Conservation (phyloP, 1,284 basidiomycete species). For the Ustilago trichophora region DNA sequence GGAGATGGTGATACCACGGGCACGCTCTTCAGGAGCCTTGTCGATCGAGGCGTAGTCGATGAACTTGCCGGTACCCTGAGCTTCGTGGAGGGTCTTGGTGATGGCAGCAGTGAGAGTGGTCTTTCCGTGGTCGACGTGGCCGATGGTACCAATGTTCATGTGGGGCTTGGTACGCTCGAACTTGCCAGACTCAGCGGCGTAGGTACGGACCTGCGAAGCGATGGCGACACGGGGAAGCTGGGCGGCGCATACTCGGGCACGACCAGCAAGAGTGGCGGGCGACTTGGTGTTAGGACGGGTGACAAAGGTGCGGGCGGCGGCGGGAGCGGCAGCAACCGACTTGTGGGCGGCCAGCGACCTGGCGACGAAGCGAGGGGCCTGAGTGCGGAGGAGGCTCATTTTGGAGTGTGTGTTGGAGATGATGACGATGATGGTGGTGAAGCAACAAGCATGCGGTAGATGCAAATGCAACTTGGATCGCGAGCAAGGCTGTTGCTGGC, state of each 20-base stretch:
- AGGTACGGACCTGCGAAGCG: constrained; percentile 63
- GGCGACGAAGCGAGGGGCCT: constrained; percentile 44
- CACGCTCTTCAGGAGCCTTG: constrained; percentile 99
- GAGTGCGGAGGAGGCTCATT: constrained; percentile 51
- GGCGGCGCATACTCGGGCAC: constrained; percentile 35
- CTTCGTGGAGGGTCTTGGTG: constrained; percentile 88
- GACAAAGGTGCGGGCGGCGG: constrained; percentile 33
- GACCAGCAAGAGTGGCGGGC: constrained; percentile 31
- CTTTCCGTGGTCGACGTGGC: constrained; percentile 70
- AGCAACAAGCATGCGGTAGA: constrained; percentile 25
- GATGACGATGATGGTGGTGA: constrained; percentile 28
- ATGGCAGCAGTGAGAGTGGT: constrained; percentile 98
- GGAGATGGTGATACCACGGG: constrained; percentile 96
- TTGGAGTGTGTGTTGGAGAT: constrained; percentile 14
- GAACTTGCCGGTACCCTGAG: constrained; percentile 84
- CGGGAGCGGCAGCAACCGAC: constrained; percentile 35
- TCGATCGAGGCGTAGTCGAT: constrained; percentile 98
- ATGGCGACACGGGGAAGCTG: constrained; percentile 38
- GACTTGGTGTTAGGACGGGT: constrained; percentile 31
- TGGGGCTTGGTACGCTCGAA: constrained; percentile 89
- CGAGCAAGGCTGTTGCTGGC: background rate
- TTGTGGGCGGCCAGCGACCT: constrained; percentile 33
- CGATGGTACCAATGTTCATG: constrained; percentile 75
- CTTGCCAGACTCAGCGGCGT: constrained; percentile 74
- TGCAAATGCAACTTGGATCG: background rate